Conservation (phyloP, 1,139 yeast species). For the Suhomyces guaymorum region DNA sequence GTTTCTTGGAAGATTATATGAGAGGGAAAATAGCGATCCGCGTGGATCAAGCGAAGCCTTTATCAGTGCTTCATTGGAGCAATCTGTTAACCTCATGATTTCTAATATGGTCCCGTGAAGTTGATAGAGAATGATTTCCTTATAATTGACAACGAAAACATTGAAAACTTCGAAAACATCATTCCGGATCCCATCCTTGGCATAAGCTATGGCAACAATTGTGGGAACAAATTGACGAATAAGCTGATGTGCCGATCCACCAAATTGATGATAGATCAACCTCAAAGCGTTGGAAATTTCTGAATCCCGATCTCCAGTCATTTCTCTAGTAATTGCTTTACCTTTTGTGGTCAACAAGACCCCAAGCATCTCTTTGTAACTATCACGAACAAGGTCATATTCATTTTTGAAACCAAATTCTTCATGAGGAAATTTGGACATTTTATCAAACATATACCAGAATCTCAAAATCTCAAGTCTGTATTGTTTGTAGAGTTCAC, state of each 20-base stretch:
- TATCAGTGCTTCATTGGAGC: constrained; percentile 28
- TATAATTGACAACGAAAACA: constrained; percentile 16
- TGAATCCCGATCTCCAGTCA: too few species aligned
- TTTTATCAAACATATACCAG: constrained; percentile 41
- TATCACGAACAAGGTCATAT: constrained; percentile 28
- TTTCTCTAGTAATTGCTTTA: constrained; percentile 8
- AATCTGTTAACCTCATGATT: constrained; percentile 43
- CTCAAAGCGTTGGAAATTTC: too few species aligned
- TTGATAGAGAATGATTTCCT: constrained; percentile 26
- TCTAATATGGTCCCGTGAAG: constrained; percentile 29
- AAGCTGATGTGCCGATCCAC: too few species aligned
- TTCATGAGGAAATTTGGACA: constrained; percentile 40
- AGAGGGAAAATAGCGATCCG: background rate
- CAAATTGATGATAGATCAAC: too few species aligned
- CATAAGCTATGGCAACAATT: constrained; percentile 47
- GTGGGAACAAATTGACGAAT: too few species aligned
- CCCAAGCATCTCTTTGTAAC: constrained; percentile 38
- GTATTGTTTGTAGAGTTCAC: constrained; percentile 29
- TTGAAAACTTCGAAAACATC: constrained; percentile 28
- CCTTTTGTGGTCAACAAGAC: constrained; percentile 29
- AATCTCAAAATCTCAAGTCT: constrained; percentile 37
- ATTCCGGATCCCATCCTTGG: constrained; percentile 43
- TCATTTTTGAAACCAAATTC: constrained; percentile 30
- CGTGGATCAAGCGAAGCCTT: constrained; percentile 15
- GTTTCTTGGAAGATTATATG: background rate